Evolutionary conservation across 148 eudicot species (phyloP), one percentile per base, ranked within the genome.

Genomic region (Fagopyrum esculentum): DNA sequence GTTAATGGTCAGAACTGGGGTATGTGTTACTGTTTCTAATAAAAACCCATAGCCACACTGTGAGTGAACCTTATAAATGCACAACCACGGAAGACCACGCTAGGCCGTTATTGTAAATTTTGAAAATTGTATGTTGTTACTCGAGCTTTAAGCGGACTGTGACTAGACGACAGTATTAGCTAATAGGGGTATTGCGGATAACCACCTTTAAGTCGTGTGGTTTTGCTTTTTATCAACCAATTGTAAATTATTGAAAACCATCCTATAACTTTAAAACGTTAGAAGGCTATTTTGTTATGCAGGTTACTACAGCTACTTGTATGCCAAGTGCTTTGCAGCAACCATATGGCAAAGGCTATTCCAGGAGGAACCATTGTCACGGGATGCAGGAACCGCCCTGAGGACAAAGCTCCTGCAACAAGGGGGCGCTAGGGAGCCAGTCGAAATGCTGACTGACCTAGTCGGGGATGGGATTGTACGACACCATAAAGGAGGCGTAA

Each of bases 241-340:
- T 51, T 12, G 3, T 51, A 51, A 51, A 50, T 50, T 50, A 12
- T 50, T 50, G 13, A 50, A 50, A 50, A 50, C 2, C 4, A 12
- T 4, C 55, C 55, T 51, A 22, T 22, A 22, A 22, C 16, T 12
- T 51, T 4, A 51, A 51, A 51, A 12, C 8, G 13, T 5, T n/a
- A n/a, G n/a, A n/a, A n/a, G n/a, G n/a, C n/a, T n/a, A 30, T 19
- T 60, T 69, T 43, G 2, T 9, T 22, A 35, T 71, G 75, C 70
- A 94, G 98, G 97, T 54, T 94, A 94, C 77, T 94, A 94, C 78
- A 94, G 93, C 88, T 94, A 94, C 85, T 82, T 94, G 85, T 94
- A 90, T 79, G 97, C 98, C 71, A 94, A 90, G 84, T 94, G 98
- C 87, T 89, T 91, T 63, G 87, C 98, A 13, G 85, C 98, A 60